Percentiles rank a stretch among this genome's conserved stretches.
phyloP scores from a whole-genome alignment of 306 rosid species.

The Cyamopsis tetragonoloba region DNA sequence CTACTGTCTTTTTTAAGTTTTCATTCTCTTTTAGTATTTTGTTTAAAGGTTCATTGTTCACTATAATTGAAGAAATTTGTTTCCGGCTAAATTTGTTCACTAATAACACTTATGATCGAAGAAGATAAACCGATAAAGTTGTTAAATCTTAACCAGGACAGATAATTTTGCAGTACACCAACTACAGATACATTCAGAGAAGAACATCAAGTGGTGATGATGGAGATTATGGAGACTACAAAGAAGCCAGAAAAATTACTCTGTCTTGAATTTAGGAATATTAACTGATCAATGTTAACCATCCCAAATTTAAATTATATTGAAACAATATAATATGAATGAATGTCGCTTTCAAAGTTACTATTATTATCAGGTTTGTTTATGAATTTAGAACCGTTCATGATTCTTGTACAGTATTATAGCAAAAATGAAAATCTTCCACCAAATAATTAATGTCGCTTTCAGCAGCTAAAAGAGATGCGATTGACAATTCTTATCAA shows the following conservation, averaged over 20 bases:
- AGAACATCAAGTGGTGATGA: neutral
- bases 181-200: slow-evolving; percentile 37
- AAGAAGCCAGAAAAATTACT: slow-evolving; percentile 33
- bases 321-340: neutral
- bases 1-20: too few species aligned
- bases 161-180: slow-evolving; percentile 73
- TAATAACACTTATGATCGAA: too few species aligned
- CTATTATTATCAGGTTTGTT: neutral
- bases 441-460: neutral
- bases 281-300: neutral
- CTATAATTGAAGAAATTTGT: neutral
- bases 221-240: slow-evolving; percentile 18
- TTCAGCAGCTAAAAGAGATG: neutral
- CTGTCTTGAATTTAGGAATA: slow-evolving; percentile 29
- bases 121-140: too few species aligned
- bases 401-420: neutral
- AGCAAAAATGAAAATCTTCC: neutral
- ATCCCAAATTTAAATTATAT: neutral
- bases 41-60: too few species aligned
- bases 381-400: neutral
- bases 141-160: slow-evolving; percentile 45
- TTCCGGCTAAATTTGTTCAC: too few species aligned
- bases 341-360: neutral
- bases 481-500: neutral
- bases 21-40: too few species aligned